Evolutionary conservation across 257 asterid genomes (phyloP).

Genomic region (Paulownia fortunei): DNA sequence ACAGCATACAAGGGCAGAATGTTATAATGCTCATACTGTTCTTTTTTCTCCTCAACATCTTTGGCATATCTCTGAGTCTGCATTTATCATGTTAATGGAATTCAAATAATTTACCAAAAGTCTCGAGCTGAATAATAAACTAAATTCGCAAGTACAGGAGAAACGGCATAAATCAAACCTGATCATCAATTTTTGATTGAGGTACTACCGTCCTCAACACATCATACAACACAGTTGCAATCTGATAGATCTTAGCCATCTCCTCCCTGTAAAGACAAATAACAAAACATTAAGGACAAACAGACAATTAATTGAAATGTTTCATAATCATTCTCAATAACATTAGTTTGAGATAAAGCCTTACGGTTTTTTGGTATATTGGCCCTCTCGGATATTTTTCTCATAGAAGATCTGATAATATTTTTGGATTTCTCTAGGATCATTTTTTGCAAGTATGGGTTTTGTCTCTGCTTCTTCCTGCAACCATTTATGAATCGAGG

Average conservation of each 20-base stretch:
- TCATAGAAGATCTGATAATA: slow-evolving; percentile 74
- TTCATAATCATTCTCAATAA: background rate
- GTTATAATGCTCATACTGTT: slow-evolving; percentile 84
- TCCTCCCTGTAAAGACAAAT: slow-evolving; percentile 67
- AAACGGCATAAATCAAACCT: slow-evolving; percentile 58
- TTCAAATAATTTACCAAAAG: background rate
- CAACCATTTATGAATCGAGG: slow-evolving; percentile 29
- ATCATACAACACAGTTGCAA: slow-evolving; percentile 88
- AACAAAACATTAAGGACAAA: slow-evolving; percentile 16
- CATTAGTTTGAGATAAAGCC: slow-evolving; percentile 35
- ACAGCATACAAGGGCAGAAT: slow-evolving; percentile 89
- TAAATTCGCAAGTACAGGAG: slow-evolving; percentile 8
- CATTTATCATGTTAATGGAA: slow-evolving; percentile 32
- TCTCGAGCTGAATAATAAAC: slow-evolving; percentile 3
- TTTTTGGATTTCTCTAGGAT: slow-evolving; percentile 73
- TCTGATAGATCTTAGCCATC: slow-evolving; percentile 90
- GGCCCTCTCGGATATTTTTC: slow-evolving; percentile 80
- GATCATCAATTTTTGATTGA: slow-evolving; percentile 56
- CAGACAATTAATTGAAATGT: background rate
- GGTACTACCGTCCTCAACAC: slow-evolving; percentile 77
- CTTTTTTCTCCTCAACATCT: slow-evolving; percentile 90
- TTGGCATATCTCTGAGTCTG: slow-evolving; percentile 75
- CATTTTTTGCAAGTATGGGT: slow-evolving; percentile 57
- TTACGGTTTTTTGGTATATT: slow-evolving; percentile 88
- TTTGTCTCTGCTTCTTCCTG: slow-evolving; percentile 78